phyloP scores from a whole-genome alignment of 2,329 filamentous ascomycete species.

The Colletotrichum higginsianum region DNA sequence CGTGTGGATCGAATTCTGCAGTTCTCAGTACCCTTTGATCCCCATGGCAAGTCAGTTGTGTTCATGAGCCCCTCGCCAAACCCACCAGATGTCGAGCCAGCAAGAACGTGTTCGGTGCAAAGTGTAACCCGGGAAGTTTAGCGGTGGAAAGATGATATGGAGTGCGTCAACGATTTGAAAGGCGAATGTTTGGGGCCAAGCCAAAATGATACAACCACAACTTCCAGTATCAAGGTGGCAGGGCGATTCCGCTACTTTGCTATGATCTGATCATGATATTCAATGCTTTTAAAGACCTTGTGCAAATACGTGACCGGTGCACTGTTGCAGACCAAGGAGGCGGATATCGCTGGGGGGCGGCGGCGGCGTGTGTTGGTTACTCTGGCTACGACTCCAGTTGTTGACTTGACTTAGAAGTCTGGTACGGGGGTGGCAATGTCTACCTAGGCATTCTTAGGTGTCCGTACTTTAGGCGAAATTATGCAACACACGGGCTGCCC shows the following conservation, averaged over 20 bases:
- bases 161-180: background rate
- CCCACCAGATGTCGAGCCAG: background rate
- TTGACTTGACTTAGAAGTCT: background rate
- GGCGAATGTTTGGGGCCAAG: background rate
- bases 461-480: too few relatives aligned
- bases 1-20: background rate
- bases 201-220: background rate
- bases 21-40: conserved; percentile 71
- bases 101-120: background rate
- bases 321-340: background rate
- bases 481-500: conserved; percentile 2
- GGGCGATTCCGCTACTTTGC: background rate
- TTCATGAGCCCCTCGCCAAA: background rate
- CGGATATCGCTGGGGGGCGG: background rate
- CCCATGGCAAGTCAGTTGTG: conserved; percentile 62
- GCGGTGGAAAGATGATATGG: background rate
- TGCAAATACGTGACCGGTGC: background rate
- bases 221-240: background rate
- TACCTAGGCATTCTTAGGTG: too few relatives aligned
- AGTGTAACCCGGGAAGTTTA: background rate
- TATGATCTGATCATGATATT: background rate
- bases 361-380: background rate
- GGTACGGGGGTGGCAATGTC: too few relatives aligned
- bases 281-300: background rate
- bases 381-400: conserved; percentile 3